A percentile compares a stretch with the other conserved stretches of the same genome.
These are phyloP conservation scores for Exophiala spinifera DNA, from an alignment of 2,329 filamentous ascomycete genomes.

Conservation along the genomic window DNA sequence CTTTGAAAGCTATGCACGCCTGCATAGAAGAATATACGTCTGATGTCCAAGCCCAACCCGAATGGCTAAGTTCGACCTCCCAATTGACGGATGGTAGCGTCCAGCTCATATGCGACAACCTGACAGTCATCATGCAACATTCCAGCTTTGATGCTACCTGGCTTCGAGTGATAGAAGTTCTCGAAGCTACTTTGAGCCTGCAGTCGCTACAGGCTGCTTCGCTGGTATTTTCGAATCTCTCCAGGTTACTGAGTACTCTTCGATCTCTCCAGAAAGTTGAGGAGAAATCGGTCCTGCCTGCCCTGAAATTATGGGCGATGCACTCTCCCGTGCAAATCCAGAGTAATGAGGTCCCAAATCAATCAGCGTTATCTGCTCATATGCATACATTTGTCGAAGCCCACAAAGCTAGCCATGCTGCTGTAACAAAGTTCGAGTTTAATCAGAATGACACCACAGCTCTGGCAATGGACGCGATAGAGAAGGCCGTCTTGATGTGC, in stretches of 20 bases:
- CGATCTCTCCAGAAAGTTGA: conserved; percentile 4
- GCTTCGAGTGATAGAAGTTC: conserved; percentile 14
- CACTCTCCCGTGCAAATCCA: conserved; percentile 17
- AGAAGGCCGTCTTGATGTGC: conserved; percentile 16
- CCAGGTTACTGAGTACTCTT: conserved; percentile 12
- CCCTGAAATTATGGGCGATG: conserved; percentile 18
- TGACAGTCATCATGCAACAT: conserved; percentile 14
- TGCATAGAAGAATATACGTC: conserved; percentile 9
- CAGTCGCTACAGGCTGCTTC: conserved; percentile 12
- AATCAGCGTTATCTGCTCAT: conserved; percentile 29
- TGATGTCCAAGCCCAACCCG: neutral
- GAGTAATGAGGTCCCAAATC: conserved; percentile 19
- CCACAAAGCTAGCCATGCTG: conserved; percentile 10
- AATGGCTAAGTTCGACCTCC: conserved; percentile 20
- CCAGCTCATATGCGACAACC: conserved; percentile 16
- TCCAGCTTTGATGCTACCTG: conserved; percentile 20
- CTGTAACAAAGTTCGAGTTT: conserved; percentile 13
- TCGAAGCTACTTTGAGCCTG: conserved; percentile 11
- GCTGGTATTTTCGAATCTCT: conserved; percentile 20
- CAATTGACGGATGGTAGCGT: conserved; percentile 20
- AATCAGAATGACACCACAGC: conserved; percentile 1
- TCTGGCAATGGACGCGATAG: conserved; percentile 16
- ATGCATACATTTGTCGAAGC: conserved; percentile 20
- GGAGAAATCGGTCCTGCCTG: conserved; percentile 27
- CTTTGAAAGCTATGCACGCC: conserved; percentile 8